These are phyloP conservation scores for Pythium sp. DNA, from an alignment of 352 stramenopile genomes.

Conservation along the genomic window DNA sequence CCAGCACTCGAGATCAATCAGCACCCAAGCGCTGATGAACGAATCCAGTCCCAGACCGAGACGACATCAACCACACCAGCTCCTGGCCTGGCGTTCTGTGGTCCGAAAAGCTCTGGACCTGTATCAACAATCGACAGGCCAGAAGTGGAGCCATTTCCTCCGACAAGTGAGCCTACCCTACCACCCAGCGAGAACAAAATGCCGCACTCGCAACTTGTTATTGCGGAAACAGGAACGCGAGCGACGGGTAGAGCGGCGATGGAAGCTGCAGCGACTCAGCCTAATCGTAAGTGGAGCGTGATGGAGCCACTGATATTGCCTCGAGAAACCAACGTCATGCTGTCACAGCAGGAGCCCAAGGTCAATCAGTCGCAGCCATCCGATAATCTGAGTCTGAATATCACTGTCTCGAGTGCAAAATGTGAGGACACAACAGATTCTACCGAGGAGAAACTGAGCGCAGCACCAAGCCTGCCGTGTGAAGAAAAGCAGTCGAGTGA, in stretches of 20 bases:
- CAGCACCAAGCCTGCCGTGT: too few species aligned
- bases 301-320: too few species aligned
- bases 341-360: neutral
- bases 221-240: neutral
- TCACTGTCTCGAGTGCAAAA: neutral
- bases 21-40: neutral
- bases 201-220: neutral
- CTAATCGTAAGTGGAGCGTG: too few species aligned
- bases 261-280: neutral
- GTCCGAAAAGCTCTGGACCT: neutral
- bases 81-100: too few species aligned
- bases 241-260: neutral
- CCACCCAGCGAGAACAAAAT: neutral
- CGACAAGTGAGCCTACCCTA: neutral
- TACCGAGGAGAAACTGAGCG: too few species aligned
- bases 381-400: neutral
- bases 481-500: neutral
- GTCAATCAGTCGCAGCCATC: neutral
- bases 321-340: neutral
- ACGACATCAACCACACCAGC: neutral
- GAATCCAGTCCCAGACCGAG: neutral
- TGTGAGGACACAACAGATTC: too few species aligned
- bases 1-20: neutral
- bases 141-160: neutral
- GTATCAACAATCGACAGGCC: neutral